Evolutionary conservation across 805 yeast genomes (phyloP).

Genomic region (Teunomyces aglyptinius): DNA sequence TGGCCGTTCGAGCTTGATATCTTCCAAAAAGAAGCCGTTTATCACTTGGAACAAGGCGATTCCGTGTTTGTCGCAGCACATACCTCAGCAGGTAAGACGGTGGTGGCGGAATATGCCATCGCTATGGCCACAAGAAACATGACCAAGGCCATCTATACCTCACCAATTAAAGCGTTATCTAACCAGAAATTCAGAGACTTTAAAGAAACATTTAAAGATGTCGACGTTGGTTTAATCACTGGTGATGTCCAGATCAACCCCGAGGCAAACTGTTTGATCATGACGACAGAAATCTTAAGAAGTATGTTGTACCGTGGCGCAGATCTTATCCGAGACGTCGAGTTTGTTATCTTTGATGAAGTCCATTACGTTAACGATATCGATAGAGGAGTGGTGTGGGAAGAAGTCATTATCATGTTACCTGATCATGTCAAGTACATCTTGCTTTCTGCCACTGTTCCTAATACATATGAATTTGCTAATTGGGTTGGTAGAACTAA

Average conservation of each 20-base stretch:
- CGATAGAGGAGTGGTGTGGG: conserved; percentile 99
- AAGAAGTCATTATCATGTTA: conserved; percentile 95
- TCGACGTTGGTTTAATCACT: conserved; percentile 90
- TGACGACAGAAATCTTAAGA: conserved; percentile 96
- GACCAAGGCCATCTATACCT: conserved; percentile 95
- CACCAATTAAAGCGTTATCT: conserved; percentile 89
- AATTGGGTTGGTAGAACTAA: conserved; percentile 98
- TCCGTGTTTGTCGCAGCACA: conserved; percentile 99
- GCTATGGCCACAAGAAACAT: conserved; percentile 94
- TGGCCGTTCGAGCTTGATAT: conserved; percentile 96
- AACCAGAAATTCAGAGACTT: conserved; percentile 91
- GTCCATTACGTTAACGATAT: conserved; percentile 97
- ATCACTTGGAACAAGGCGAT: conserved; percentile 95
- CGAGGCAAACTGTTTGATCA: conserved; percentile 91
- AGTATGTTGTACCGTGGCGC: conserved; percentile 97
- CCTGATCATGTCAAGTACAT: conserved; percentile 96
- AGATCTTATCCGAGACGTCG: conserved; percentile 93
- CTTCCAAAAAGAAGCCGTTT: conserved; percentile 95
- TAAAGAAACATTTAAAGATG: conserved; percentile 70
- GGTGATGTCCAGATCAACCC: conserved; percentile 98
- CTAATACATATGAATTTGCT: conserved; percentile 97
- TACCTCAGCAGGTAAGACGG: conserved; percentile 98
- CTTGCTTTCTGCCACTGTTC: conserved; percentile 92
- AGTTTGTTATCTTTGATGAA: conserved; percentile 95
- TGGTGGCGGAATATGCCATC: conserved; percentile 96